Conservation (phyloP, 83 land plant species). For the Diphasiastrum complanatum region DNA sequence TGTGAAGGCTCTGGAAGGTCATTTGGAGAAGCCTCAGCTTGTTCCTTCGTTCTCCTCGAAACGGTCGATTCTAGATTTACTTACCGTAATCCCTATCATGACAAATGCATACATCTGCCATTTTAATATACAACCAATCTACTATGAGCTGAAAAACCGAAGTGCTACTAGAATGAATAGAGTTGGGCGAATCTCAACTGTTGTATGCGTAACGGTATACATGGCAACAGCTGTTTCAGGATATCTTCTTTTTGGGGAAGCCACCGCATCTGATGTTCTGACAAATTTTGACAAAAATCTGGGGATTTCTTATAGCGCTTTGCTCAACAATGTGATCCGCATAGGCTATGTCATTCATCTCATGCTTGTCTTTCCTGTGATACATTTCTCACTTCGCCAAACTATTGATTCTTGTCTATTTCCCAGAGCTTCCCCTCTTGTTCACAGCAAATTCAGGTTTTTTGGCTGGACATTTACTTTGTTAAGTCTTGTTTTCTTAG, state of each 20-base stretch:
- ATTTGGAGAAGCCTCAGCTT: conserved; percentile 46
- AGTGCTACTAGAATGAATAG: conserved; percentile 66
- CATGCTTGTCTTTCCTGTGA: conserved; percentile 89
- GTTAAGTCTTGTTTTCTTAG: conserved; percentile 54
- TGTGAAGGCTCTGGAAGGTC: conserved; percentile 61
- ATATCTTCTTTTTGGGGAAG: conserved; percentile 79
- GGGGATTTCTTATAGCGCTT: conserved; percentile 62
- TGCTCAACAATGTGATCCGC: conserved; percentile 58
- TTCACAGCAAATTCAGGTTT: conserved; percentile 48
- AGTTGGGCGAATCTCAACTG: conserved; percentile 78
- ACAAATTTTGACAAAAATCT: conserved; percentile 81
- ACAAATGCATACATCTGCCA: conserved; percentile 94
- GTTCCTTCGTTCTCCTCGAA: conserved; percentile 63
- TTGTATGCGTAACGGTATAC: conserved; percentile 63
- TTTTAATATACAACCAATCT: conserved; percentile 92
- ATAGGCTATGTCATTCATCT: conserved; percentile 82
- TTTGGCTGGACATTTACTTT: conserved; percentile 39
- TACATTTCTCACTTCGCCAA: conserved; percentile 82
- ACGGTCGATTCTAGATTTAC: conserved; percentile 63
- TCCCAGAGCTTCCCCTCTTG: conserved; percentile 38
- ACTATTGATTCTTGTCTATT: conserved; percentile 62
- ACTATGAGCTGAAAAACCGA: conserved; percentile 63
- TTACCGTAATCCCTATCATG: conserved; percentile 95
- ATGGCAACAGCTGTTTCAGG: conserved; percentile 79
- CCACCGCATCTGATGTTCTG: conserved; percentile 83